Evolutionary conservation across 78 protist species (phyloP).

Genomic region (Abeoforma whisleri): DNA sequence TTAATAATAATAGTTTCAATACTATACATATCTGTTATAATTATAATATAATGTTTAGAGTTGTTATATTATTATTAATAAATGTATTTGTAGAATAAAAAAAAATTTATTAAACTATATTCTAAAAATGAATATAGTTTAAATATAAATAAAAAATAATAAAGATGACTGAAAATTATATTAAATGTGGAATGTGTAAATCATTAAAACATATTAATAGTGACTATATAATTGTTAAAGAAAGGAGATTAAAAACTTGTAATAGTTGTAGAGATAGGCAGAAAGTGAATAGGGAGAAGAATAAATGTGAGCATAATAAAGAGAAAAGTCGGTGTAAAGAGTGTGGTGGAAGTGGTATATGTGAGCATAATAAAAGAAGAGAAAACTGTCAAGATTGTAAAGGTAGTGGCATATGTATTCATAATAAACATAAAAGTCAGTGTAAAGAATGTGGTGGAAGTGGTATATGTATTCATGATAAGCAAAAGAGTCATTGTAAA

Average conservation of each 20-base stretch:
- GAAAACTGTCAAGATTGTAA: not conserved
- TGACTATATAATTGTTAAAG: not conserved
- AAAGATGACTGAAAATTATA: not conserved
- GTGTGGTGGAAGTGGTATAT: not conserved
- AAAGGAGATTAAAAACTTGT: not conserved
- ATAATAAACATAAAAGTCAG: not conserved
- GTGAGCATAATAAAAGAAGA: not conserved
- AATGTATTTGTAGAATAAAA: no score
- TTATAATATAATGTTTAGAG: no score
- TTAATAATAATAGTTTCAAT: no score
- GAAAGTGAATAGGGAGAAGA: no score
- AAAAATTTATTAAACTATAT: no score
- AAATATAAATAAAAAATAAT: no score
- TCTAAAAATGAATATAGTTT: not conserved
- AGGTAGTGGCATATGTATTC: not conserved
- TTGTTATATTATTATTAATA: no score
- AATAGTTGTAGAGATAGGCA: not conserved
- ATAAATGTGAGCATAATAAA: not conserved
- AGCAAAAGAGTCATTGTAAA: not conserved
- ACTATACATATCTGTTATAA: no score
- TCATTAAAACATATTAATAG: not conserved
- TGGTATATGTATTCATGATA: not conserved
- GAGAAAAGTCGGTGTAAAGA: not conserved
- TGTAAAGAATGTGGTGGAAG: conserved; percentile 20
- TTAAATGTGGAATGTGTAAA: not conserved